Conservation (phyloP, 75 land plant species). For the Isoetes taiwanensis region DNA sequence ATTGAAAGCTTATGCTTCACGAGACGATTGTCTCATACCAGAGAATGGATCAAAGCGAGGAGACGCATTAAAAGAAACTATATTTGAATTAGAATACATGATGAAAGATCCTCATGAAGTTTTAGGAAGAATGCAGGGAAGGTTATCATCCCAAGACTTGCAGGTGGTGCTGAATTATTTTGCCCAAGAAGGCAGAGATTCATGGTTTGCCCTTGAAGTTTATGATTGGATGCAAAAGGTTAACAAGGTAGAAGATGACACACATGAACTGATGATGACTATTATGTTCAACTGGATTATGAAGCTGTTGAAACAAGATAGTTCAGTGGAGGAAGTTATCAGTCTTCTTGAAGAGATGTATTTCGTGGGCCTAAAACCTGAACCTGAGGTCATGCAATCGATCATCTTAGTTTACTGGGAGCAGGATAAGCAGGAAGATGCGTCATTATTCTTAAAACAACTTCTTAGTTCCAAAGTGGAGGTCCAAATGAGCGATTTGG, state of each 20-base stretch:
- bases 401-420: conserved; percentile 72
- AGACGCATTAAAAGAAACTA: conserved; percentile 45
- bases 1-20: background rate
- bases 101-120: conserved; percentile 68
- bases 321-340: conserved; percentile 51
- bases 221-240: conserved; percentile 74
- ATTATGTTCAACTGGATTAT: conserved; percentile 71
- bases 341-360: conserved; percentile 68
- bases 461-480: conserved; percentile 34
- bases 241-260: conserved; percentile 64
- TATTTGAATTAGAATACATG: conserved; percentile 64
- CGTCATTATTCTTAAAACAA: conserved; percentile 48
- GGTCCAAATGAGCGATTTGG: conserved; percentile 35
- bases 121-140: conserved; percentile 41
- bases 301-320: conserved; percentile 43
- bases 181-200: conserved; percentile 75
- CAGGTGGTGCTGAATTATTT: conserved; percentile 73
- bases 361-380: conserved; percentile 63
- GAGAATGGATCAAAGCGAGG: conserved; percentile 9
- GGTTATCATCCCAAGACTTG: conserved; percentile 54
- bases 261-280: conserved; percentile 76
- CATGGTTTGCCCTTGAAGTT: conserved; percentile 87
- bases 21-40: conserved; percentile 8
- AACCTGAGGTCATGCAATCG: conserved; percentile 66
- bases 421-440: conserved; percentile 43